These are phyloP conservation scores for Sideroxylon spinosum DNA, from an alignment of 179 eudicot genomes.

Conservation along the genomic window DNA sequence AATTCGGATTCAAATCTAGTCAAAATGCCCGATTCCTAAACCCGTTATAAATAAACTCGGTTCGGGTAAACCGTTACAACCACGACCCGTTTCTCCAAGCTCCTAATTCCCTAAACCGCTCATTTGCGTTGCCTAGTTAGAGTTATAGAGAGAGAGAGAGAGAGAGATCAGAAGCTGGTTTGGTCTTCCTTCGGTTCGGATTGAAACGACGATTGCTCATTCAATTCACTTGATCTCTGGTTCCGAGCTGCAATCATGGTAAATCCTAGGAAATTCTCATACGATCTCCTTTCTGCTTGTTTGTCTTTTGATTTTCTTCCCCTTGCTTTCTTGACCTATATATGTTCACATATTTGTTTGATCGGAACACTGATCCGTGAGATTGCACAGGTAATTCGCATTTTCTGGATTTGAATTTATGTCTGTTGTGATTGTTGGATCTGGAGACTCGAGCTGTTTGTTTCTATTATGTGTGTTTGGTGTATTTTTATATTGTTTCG, in stretches of 20 bases:
- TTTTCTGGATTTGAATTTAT: neutral
- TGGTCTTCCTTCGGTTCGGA: neutral
- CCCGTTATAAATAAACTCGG: no score
- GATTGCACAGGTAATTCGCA: neutral
- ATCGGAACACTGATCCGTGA: neutral
- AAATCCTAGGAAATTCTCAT: neutral
- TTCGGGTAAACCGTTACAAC: neutral
- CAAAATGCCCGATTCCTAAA: no score
- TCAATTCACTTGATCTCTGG: neutral
- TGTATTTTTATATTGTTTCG: no score
- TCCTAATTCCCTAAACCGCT: neutral
- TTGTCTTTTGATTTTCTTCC: neutral
- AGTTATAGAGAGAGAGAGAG: neutral
- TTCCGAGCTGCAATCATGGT: neutral
- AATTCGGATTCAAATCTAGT: no score
- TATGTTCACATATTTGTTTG: neutral
- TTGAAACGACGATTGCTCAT: neutral
- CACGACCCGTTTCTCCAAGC: neutral
- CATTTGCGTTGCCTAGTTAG: neutral
- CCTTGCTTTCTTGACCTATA: neutral
- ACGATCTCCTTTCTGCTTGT: neutral
- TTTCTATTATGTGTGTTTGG: neutral
- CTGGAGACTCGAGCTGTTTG: neutral
- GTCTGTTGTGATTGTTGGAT: neutral
- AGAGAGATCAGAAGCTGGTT: neutral